These are phyloP conservation scores for Seminavis robusta DNA, from an alignment of 108 stramenopile species.

Conservation along the genomic window DNA sequence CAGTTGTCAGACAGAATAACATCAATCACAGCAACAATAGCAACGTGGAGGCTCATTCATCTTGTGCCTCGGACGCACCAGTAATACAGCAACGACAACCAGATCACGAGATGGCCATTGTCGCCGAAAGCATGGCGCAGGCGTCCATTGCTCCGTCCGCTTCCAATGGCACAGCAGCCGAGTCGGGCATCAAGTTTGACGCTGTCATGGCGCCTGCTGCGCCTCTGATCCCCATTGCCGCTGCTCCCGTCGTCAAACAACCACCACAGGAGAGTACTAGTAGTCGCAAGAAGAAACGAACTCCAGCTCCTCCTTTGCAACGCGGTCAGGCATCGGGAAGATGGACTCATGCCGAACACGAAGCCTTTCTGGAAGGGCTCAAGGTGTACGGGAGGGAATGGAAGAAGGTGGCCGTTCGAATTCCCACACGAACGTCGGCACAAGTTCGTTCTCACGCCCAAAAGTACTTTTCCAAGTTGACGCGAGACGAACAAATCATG, in stretches of 20 bases:
- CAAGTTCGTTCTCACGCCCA: slow-evolving; percentile 98
- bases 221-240: too few relatives aligned
- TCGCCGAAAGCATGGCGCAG: too few relatives aligned
- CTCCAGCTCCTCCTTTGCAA: background rate
- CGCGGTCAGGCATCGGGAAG: slow-evolving; percentile 58
- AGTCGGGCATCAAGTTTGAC: background rate
- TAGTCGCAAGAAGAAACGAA: background rate
- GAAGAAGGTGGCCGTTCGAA: slow-evolving; percentile 82
- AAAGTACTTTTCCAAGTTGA: slow-evolving; percentile 93
- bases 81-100: too few relatives aligned
- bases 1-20: too few relatives aligned
- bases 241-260: background rate
- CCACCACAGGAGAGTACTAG: background rate
- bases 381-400: slow-evolving; percentile 83
- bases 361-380: slow-evolving; percentile 86
- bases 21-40: too few relatives aligned
- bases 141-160: background rate
- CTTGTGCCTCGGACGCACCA: too few relatives aligned
- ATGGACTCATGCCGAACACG: slow-evolving; percentile 93
- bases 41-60: too few relatives aligned
- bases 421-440: slow-evolving; percentile 90
- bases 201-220: too few relatives aligned
- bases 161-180: background rate
- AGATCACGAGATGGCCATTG: too few relatives aligned
- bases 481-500: slow-evolving; percentile 31